These are phyloP conservation scores for Moesziomyces globuligerus DNA, from an alignment of 1,284 basidiomycete species.

Conservation along the genomic window DNA sequence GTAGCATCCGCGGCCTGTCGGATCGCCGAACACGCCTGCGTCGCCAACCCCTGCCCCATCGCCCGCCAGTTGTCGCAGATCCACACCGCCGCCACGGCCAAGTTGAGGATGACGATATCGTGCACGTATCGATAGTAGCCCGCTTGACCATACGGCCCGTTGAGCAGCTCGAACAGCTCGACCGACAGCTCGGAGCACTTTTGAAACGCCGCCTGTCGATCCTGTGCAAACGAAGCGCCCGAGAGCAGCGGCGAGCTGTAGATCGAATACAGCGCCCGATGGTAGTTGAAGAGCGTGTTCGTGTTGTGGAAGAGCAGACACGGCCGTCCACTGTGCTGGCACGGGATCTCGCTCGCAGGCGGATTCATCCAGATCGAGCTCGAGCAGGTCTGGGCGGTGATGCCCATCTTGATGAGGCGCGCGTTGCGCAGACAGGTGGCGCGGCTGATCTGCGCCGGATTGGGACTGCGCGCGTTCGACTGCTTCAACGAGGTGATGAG, in stretches of 20 bases:
- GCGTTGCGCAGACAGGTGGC: slow-evolving; percentile 50
- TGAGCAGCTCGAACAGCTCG: slow-evolving; percentile 46
- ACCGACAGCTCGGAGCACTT: slow-evolving; percentile 48
- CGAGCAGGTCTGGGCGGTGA: slow-evolving; percentile 42
- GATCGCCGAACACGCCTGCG: slow-evolving; percentile 38
- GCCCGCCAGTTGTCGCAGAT: slow-evolving; percentile 53
- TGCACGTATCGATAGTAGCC: slow-evolving; percentile 51
- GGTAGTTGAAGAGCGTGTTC: slow-evolving; percentile 52
- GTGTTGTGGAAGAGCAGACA: slow-evolving; percentile 49
- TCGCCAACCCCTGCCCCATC: slow-evolving; percentile 47
- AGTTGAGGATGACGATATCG: slow-evolving; percentile 52
- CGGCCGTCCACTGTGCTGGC: slow-evolving; percentile 45
- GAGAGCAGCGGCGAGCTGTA: slow-evolving; percentile 41
- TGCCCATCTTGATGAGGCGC: slow-evolving; percentile 49
- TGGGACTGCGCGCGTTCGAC: slow-evolving; percentile 36
- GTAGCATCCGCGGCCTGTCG: slow-evolving; percentile 47
- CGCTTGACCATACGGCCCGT: slow-evolving; percentile 41
- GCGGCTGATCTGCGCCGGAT: slow-evolving; percentile 35
- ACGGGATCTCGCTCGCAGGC: slow-evolving; percentile 46
- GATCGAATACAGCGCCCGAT: slow-evolving; percentile 51
- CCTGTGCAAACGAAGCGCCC: slow-evolving; percentile 29
- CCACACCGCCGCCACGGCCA: slow-evolving; percentile 48
- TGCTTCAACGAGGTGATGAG: slow-evolving; percentile 43
- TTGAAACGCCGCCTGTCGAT: slow-evolving; percentile 43
- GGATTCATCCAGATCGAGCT: slow-evolving; percentile 44